Evolutionary conservation across 495 filamentous ascomycete genomes (phyloP), one percentile per base, ranked within the genome.

Genomic region (Penicillium goetzii): DNA sequence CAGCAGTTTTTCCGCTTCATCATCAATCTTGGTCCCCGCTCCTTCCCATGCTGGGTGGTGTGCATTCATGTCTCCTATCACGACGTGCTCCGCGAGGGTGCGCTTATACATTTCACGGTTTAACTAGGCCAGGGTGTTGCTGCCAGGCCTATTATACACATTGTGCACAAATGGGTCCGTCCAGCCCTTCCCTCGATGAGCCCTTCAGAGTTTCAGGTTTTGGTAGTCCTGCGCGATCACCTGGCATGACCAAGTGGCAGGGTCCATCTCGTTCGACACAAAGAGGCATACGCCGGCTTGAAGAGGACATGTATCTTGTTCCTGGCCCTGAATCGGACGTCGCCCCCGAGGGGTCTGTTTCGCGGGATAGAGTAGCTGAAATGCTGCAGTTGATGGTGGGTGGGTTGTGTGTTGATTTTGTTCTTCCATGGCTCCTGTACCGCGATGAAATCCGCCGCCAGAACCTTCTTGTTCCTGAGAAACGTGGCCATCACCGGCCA

Each of bases 41-140:
- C 60, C 64, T 59, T 60, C 60, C 59, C 60, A 60, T 11, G 14
- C 21, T 21, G 54, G 52, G n/a, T 66, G 59, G 36, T 66, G 63
- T 8, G 40, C 43, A 51, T 59, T 66, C 49, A 66, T 63, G 25
- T 66, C 60, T n/a, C 64, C 60, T 5, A 66, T 12, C 4, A 63
- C 49, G 9, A 66, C 14, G 30, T 66, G 60, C 11, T 66, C 64
- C n/a, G 14, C 59, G 2, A 28, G 25, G 11, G 53, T 53, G 23
- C 47, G 45, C n/a, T 56, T 56, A 6, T 33, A 19, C 15, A 67
- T 40, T 40, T 66, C 63, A 9, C 21, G 9, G n/a, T 23, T 43
- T 30, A 60, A 49, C 28, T 50, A 28, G n/a, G 23, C 23, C 17
- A 40, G 53, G 25, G 50, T 61, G 21, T 50, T 19, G 26, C 33